Conservation (phyloP, 768 basidiomycete genomes). For the Pisolithus microcarpus region DNA sequence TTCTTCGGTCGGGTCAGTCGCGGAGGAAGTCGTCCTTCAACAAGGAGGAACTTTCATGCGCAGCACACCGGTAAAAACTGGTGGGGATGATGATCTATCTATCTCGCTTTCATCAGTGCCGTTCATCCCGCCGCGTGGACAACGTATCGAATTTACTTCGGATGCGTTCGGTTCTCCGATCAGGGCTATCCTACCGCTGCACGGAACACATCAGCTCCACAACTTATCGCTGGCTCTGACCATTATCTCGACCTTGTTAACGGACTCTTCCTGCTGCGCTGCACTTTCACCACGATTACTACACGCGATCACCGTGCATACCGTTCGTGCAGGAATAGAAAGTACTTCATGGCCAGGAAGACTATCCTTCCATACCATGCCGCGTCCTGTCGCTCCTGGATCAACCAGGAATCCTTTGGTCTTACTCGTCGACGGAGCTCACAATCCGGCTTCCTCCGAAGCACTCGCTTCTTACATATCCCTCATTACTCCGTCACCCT, state of each 20-base stretch:
- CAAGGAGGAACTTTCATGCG: constrained; percentile 37
- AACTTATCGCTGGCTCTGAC: constrained; percentile 71
- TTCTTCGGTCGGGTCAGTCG: constrained; percentile 39
- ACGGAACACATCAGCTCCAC: constrained; percentile 77
- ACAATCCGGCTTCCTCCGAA: constrained; percentile 74
- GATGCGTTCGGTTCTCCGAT: constrained; percentile 40
- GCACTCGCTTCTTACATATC: constrained; percentile 57
- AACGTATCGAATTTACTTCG: constrained; percentile 38
- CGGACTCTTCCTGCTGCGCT: constrained; percentile 28
- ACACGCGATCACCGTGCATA: constrained; percentile 38
- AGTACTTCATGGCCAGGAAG: constrained; percentile 73
- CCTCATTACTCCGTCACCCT: constrained; percentile 26
- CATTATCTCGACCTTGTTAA: constrained; percentile 51
- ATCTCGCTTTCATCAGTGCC: constrained; percentile 27
- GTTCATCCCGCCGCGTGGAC: constrained; percentile 31
- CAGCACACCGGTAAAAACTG: constrained; percentile 29
- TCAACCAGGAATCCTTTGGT: constrained; percentile 20
- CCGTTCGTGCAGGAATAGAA: constrained; percentile 52
- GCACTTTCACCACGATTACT: constrained; percentile 10
- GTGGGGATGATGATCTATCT: constrained; percentile 23
- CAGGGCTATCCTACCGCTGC: constrained; percentile 52
- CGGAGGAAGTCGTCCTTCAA: constrained; percentile 35
- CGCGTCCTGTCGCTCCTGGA: constrained; percentile 14
- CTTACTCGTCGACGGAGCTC: constrained; percentile 87
- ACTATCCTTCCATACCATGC: constrained; percentile 56